Conservation (phyloP, 805 yeast species). For the Barnettozyma wickerhamii region DNA sequence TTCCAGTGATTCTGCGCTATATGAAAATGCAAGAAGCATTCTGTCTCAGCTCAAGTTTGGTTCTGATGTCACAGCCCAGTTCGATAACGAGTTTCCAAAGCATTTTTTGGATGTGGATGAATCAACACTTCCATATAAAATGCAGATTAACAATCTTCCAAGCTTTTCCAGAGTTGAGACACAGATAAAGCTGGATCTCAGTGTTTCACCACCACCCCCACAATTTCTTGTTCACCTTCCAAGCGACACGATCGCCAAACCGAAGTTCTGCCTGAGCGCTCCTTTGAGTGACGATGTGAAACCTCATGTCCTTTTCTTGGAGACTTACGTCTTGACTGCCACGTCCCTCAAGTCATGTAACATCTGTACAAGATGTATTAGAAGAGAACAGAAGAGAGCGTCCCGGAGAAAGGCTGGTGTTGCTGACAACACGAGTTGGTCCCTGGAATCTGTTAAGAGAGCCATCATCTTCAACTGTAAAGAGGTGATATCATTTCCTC, state of each 20-base stretch:
- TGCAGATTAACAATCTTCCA: slow-evolving; percentile 63
- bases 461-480: slow-evolving; percentile 90
- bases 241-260: slow-evolving; percentile 81
- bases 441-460: slow-evolving; percentile 66
- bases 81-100: slow-evolving; percentile 23
- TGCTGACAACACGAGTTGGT: slow-evolving; percentile 73
- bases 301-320: slow-evolving; percentile 59
- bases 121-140: slow-evolving; percentile 35
- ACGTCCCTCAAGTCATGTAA: slow-evolving; percentile 51
- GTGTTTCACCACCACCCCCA: slow-evolving; percentile 72
- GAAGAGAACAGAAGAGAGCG: slow-evolving; percentile 92
- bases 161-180: slow-evolving; percentile 89
- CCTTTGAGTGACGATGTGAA: slow-evolving; percentile 42
- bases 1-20: slow-evolving; percentile 14
- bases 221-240: slow-evolving; percentile 76
- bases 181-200: slow-evolving; percentile 74
- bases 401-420: slow-evolving; percentile 84
- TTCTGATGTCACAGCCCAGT: slow-evolving; percentile 20
- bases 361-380: slow-evolving; percentile 84
- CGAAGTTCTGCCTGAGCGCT: slow-evolving; percentile 62
- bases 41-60: slow-evolving; percentile 25
- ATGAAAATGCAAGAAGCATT: slow-evolving; percentile 22
- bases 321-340: slow-evolving; percentile 74
- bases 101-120: slow-evolving; percentile 26
- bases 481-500: slow-evolving; percentile 73